Evolutionary conservation across 163 green algal genomes (phyloP), one percentile per base, ranked within the genome.

Genomic region (Scenedesmus sp.): DNA sequence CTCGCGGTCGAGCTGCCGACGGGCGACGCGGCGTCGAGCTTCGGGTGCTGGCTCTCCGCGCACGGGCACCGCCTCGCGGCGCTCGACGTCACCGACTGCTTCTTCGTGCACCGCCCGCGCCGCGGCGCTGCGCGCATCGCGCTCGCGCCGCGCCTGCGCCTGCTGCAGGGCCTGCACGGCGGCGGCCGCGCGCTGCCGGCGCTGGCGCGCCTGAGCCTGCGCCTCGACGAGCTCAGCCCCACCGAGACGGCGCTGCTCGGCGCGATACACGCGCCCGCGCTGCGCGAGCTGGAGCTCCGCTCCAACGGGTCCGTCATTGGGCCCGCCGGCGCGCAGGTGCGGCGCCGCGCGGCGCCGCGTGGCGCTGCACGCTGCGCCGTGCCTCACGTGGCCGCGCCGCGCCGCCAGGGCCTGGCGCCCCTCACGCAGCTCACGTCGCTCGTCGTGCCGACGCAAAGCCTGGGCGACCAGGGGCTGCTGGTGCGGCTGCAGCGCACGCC

Each of bases 161-260:
- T 64, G 57, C 57, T 47, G 29, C 57, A 64, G 10, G 57, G 57
- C 29, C 57, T 64, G 29, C 57, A 64, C 9, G 57, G 57, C 56
- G 28, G 24, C 57, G 14, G 57, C 57, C 57, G 29, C 2, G 28
- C 57, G 7, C 29, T 64, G 57, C 28, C 57, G 36, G 2, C 24
- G 14, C 29, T 64, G 6, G 10, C 22, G 28, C 26, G 24, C 24
- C 29, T 64, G 57, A 20, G 24, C 10, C n/a, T 64, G 24, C 29
- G 29, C 57, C 57, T 64, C 2, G 29, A 47, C 14, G 29, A 64
- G 57, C 57, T 64, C 13, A 45, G 28, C 1, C 13, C 57, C 36
- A 34, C 29, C 15, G 57, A 64, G 4, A 29, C 57, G 24, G 29
- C 57, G 4, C 28, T 22, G 57, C 24, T 45, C 28, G 57, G 57